Evolutionary conservation across 805 yeast genomes (phyloP).

Genomic region (Hanseniaspora thailandica): DNA sequence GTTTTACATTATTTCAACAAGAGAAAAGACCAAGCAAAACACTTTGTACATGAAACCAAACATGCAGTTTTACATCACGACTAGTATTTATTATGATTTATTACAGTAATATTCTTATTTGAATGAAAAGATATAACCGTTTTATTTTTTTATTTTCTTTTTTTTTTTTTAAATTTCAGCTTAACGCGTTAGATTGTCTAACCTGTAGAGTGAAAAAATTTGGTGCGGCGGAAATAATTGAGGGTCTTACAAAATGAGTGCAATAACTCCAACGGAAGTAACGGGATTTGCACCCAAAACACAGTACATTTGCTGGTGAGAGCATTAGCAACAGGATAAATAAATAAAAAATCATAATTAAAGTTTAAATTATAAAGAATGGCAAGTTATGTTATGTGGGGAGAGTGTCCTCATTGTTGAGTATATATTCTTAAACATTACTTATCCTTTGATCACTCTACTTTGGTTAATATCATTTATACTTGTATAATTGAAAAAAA

Average conservation of each 20-base stretch:
- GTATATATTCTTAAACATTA: too few species aligned
- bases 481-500: background rate
- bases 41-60: constrained; percentile 11
- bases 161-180: background rate
- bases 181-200: too few species aligned
- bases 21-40: constrained; percentile 14
- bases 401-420: too few species aligned
- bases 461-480: too few species aligned
- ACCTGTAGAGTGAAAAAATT: too few species aligned
- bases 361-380: too few species aligned
- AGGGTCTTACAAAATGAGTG: background rate
- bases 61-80: constrained; percentile 11
- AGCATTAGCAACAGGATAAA: background rate
- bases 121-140: background rate
- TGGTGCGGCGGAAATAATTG: background rate
- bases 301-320: background rate
- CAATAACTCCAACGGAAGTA: background rate
- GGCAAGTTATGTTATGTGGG: too few species aligned
- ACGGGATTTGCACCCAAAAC: background rate
- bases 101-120: background rate
- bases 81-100: background rate
- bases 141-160: too few species aligned
- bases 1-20: constrained; percentile 24
- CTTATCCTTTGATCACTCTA: too few species aligned
- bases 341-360: too few species aligned